A percentile compares a stretch with the other conserved stretches of the same genome.
Conservation (phyloP, 169 alveolate genomes). For the Babesia bovis region DNA sequence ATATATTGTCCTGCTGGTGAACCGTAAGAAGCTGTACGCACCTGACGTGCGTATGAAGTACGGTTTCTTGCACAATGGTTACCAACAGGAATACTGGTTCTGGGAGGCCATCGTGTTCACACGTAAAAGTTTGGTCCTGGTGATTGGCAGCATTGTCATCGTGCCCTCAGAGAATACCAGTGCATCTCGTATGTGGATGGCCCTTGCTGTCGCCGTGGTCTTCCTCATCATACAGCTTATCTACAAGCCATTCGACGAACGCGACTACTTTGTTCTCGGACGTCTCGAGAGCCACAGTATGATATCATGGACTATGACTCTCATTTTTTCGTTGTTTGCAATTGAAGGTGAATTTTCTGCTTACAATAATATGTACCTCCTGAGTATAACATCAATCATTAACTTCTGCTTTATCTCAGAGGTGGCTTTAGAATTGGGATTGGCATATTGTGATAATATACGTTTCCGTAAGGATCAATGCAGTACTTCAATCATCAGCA, state of each 20-base stretch:
- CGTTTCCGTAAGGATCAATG: background rate
- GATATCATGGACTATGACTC: constrained; percentile 72
- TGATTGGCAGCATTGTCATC: constrained; percentile 74
- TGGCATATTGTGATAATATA: constrained; percentile 32
- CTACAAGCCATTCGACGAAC: constrained; percentile 81
- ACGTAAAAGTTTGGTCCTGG: constrained; percentile 75
- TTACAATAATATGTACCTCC: constrained; percentile 4
- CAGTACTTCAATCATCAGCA: constrained; percentile 3
- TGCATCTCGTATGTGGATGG: constrained; percentile 75
- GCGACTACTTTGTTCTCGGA: constrained; percentile 71
- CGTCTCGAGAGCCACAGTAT: constrained; percentile 72
- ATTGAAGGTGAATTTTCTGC: constrained; percentile 33
- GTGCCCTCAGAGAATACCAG: constrained; percentile 72
- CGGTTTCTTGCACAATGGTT: constrained; percentile 85
- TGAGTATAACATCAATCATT: background rate
- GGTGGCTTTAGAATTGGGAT: constrained; percentile 13
- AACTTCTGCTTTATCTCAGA: constrained; percentile 24
- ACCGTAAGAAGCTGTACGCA: constrained; percentile 75
- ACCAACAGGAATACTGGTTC: constrained; percentile 78
- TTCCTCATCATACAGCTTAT: constrained; percentile 75
- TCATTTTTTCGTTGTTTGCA: constrained; percentile 19
- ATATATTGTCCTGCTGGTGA: constrained; percentile 71
- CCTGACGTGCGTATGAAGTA: constrained; percentile 77
- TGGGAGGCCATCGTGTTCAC: constrained; percentile 84
- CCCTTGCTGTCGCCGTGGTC: constrained; percentile 74